phyloP scores from a whole-genome alignment of 2,329 filamentous ascomycete species.

The Diaporthe aspalathi region DNA sequence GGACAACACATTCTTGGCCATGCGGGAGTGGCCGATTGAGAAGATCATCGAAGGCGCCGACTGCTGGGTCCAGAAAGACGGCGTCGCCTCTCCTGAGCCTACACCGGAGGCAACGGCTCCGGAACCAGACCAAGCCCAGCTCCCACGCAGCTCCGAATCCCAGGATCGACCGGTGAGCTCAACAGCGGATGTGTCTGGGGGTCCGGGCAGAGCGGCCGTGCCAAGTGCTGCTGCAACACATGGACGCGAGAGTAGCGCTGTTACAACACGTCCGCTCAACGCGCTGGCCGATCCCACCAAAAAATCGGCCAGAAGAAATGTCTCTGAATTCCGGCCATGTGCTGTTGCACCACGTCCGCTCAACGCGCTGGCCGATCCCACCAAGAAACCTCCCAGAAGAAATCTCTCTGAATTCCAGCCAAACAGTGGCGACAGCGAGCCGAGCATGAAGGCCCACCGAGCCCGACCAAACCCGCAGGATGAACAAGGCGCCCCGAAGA shows the following conservation, averaged over 20 bases:
- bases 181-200: background rate
- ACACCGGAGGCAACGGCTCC: background rate
- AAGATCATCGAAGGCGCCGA: slow-evolving; percentile 67
- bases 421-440: background rate
- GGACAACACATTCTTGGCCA: slow-evolving; percentile 67
- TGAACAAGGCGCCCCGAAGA: background rate
- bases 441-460: background rate
- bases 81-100: background rate
- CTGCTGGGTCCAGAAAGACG: slow-evolving; percentile 54
- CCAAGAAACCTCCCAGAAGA: background rate
- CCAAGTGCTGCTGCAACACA: background rate
- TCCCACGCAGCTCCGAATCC: background rate
- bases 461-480: background rate
- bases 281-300: background rate
- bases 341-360: background rate
- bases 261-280: background rate
- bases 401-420: background rate
- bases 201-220: background rate
- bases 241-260: background rate
- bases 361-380: background rate
- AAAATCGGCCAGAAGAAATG: background rate
- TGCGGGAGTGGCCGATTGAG: slow-evolving; percentile 82
- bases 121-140: background rate
- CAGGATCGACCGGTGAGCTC: background rate
- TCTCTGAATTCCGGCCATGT: background rate